Evolutionary conservation across 805 yeast genomes (phyloP), one percentile per base, ranked within the genome.

Genomic region (Brettanomyces bruxellensis): DNA sequence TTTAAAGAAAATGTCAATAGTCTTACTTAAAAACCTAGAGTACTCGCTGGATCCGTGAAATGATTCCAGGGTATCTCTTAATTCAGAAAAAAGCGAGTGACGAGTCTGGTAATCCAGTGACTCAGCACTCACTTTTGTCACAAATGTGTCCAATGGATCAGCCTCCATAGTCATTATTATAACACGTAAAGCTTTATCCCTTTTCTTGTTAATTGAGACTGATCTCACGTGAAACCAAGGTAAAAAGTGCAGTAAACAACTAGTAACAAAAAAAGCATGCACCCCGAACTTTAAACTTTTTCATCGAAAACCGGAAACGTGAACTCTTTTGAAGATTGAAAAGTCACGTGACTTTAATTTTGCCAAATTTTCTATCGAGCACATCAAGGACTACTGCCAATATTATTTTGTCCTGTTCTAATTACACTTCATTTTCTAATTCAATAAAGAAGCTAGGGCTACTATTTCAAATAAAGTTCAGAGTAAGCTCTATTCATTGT

Each of bases 51-150:
- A 77, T 8, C 87, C 84, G 51, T 83, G 83, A 64, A 86, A 84
- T 2, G 88, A 76, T 59, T 91, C 98, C 38, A 89, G 74, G 62
- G 88, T 78, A 63, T 91, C 98, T 49, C 93, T 76, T 40, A 91
- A 69, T 62, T 91, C 97, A 4, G 89, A 79, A 38, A 88, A 75
- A 6, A 80, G 76, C 1, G 89, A 70, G 51, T 85, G 83, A 53
- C 80, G 81, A 9, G 76, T 67, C 50, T 76, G 75, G 52, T 72
- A 72, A 59, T 83, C 90, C 43, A 69, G 64, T 46, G 71, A 67
- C 42, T 73, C 80, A 48, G 74, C 79, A 47, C 66, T 64, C 22
- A 86, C 75, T 57, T 84, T 72, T 47, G 78, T 64, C 49, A 79
- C 86, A 63, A 86, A 81, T 43, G 79, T 71, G 57, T 83, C 90